phyloP scores from a whole-genome alignment of 257 asterid genomes.

The Lithospermum erythrorhizon region DNA sequence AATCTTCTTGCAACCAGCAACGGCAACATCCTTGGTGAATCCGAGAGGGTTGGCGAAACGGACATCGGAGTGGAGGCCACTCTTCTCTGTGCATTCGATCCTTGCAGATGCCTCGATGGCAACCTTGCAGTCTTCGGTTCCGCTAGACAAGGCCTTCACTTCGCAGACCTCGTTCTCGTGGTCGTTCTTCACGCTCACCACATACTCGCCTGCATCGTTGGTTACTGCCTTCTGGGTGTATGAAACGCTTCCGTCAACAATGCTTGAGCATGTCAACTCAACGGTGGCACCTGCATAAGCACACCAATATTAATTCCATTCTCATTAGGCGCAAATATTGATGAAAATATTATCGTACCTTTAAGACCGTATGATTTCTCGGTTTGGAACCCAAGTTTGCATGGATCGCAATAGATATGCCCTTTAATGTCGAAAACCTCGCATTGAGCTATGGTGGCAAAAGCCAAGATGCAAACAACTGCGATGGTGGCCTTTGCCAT shows the following conservation, averaged over 20 bases:
- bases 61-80: constrained; percentile 13
- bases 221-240: constrained; percentile 13
- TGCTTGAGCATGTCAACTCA: constrained; percentile 22
- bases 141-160: constrained; percentile 19
- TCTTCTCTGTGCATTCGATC: constrained; percentile 20
- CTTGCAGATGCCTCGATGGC: constrained; percentile 8
- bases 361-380: constrained; percentile 1
- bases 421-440: constrained; percentile 9
- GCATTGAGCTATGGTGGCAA: constrained; percentile 8
- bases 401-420: constrained; percentile 13
- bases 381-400: constrained; percentile 7
- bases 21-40: constrained; percentile 13
- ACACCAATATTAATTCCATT: background rate
- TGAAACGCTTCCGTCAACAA: constrained; percentile 2
- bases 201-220: constrained; percentile 15
- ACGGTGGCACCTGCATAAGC: constrained; percentile 22
- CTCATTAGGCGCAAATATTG: background rate
- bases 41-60: constrained; percentile 34
- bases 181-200: constrained; percentile 20
- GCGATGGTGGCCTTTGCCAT: constrained; percentile 17
- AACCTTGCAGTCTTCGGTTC: constrained; percentile 17
- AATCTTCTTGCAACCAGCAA: constrained; percentile 9
- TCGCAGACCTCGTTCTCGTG: constrained; percentile 39
- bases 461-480: constrained; percentile 14
- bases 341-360: constrained; percentile 5